Evolutionary conservation across 2,329 filamentous ascomycete species (phyloP).

Genomic region (Magnaporthales sp.): DNA sequence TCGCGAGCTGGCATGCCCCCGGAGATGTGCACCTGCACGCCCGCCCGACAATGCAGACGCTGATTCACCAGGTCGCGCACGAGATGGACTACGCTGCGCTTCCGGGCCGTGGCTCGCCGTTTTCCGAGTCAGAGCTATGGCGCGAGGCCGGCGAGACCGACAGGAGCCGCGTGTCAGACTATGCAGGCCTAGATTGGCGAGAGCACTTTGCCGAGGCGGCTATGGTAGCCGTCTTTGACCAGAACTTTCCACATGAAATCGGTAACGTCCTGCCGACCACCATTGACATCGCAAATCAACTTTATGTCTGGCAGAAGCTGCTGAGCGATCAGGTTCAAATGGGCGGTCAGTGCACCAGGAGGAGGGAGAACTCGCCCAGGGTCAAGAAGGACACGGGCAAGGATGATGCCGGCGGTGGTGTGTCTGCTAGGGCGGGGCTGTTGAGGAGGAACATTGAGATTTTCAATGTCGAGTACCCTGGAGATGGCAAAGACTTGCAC

Average conservation of each 20-base stretch:
- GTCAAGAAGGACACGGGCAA: background rate
- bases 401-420: too few relatives aligned
- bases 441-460: too few relatives aligned
- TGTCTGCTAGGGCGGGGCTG: too few relatives aligned
- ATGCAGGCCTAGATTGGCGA: slow-evolving; percentile 13
- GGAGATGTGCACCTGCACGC: slow-evolving; percentile 11
- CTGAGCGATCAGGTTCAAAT: slow-evolving; percentile 11
- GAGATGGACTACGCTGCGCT: slow-evolving; percentile 10
- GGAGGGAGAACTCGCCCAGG: background rate
- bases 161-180: slow-evolving; percentile 10
- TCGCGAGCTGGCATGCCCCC: slow-evolving; percentile 6
- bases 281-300: slow-evolving; percentile 16
- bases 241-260: slow-evolving; percentile 17
- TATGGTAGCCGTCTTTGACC: slow-evolving; percentile 16
- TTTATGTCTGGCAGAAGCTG: slow-evolving; percentile 13
- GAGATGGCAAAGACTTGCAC: too few relatives aligned
- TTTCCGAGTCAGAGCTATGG: slow-evolving; percentile 13
- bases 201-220: slow-evolving; percentile 19
- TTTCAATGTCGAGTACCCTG: too few relatives aligned
- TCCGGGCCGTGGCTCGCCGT: slow-evolving; percentile 10
- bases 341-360: slow-evolving; percentile 11
- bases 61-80: slow-evolving; percentile 13
- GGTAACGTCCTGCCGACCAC: slow-evolving; percentile 15
- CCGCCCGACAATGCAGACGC: slow-evolving; percentile 3
- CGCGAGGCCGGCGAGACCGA: slow-evolving; percentile 13